Evolutionary conservation across 2,329 filamentous ascomycete species (phyloP), one percentile per base, ranked within the genome.

Genomic region (Talaromyces sp.): DNA sequence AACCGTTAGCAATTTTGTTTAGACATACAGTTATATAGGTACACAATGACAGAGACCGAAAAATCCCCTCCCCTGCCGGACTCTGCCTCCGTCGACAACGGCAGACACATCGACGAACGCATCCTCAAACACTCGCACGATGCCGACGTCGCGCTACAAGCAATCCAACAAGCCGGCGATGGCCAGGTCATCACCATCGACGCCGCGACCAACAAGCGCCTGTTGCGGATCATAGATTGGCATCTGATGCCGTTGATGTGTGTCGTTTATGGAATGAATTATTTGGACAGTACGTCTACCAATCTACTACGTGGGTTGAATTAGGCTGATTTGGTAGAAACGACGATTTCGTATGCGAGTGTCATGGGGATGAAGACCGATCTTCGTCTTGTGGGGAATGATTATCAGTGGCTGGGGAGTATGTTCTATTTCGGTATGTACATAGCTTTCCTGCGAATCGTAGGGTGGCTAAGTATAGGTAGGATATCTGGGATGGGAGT

Each of bases 211-310:
- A 87, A 86, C 69, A 85, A 82, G 68, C 77, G 84, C n/a, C 72
- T 90, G 17, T 71, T 89, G n/a, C 77, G 81, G 19, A 84, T 80
- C 62, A 89, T 90, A 66, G 88, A 90, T 73, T 83, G 80, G 82
- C 84, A 87, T 71, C 75, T 87, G 68, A 85, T 88, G 82, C 86
- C 85, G 0, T 75, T 87, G 68, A 79, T 88, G 70, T 87, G 85
- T 65, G 70, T 85, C 35, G 79, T 87, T 4, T 87, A 88, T 68
- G 84, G 84, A 1, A 77, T 87, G 70, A 86, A 87, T 68, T 87
- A 82, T 71, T 75, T 88, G 7, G 84, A 82, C 67, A 83, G 78
- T 80, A 75, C 47, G 76, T 22, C 9, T 25, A 10, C 7, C 31
- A 47, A 27, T 10, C 19, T 56, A 37, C 7, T 6, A 25, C n/a